Base-by-base conservation (phyloP, 2,329 filamentous ascomycete species). In the Trichothecium sympodiale region DNA sequence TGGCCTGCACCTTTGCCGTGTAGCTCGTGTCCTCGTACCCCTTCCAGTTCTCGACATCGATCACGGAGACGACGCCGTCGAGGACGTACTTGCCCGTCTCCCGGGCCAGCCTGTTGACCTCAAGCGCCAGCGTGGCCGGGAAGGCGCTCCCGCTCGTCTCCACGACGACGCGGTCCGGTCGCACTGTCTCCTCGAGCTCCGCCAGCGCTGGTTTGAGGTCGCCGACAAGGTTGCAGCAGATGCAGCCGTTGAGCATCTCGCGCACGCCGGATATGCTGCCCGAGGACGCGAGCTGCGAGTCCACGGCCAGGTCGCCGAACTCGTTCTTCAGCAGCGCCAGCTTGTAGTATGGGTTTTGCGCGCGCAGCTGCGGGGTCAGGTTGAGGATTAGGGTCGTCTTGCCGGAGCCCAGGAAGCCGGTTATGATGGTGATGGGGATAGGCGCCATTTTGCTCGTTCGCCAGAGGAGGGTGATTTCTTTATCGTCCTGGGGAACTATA, bases 161-260 rank as follows among this genome's bases (percentile, higher is more conserved):
- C 55, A 98, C 79, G 35, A 98, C 77, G 57, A 98, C 91, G 37
- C 91, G 75, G 54, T 95, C 83, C 1, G 87, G 89, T 5, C 43
- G 39, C 20, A 67, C 56, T 12, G 55, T 56, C 17, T 63, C 57
- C 34, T 74, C 72, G 29, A 98, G 77, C 51, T 91, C 79, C 30
- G 72, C 62, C 14, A 98, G 77, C 2, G 89, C 88, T 33, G 82
- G 77, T 40, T 77, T 75, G 7, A 98, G 76, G 57, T 94, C 85
- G 13, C 91, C 91, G 41, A 98, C 89, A 17, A 96, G 80, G 56
- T 96, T 96, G 66, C 91, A 98, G 73, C 91, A 98, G 60, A 98
- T 96, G 63, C 91, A 96, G 46, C 89, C 91, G 56, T 94, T 94
- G 36, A 98, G 79, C 1, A 98, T 72, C 60, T 98, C 91, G 49